Percentiles rank a stretch among this genome's conserved stretches.
Evolutionary conservation across 768 basidiomycete genomes (phyloP).

Genomic region (Lactarius trivialis): DNA sequence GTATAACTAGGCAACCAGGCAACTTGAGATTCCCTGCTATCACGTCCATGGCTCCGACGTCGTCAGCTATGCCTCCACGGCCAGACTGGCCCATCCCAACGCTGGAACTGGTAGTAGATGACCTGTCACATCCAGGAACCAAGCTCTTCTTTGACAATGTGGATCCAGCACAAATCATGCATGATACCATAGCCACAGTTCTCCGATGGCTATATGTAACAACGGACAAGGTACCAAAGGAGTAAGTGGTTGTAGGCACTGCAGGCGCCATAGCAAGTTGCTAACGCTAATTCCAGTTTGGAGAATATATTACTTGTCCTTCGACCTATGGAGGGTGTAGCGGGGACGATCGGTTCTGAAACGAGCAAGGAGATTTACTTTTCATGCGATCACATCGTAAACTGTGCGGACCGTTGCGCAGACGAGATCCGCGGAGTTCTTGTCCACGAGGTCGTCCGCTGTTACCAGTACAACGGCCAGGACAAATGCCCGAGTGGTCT

Average conservation of each 20-base stretch:
- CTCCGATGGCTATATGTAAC: conserved; percentile 19
- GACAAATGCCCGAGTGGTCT: conserved; percentile 62
- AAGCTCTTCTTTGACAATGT: conserved; percentile 46
- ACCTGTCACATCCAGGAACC: conserved; percentile 49
- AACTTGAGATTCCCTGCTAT: no score
- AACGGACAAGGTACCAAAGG: conserved; percentile 18
- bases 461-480: conserved; percentile 61
- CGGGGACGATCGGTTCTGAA: conserved; percentile 52
- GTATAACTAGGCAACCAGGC: no score
- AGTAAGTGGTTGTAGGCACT: conserved; percentile 9
- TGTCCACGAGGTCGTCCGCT: conserved; percentile 72
- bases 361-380: conserved; percentile 69
- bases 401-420: conserved; percentile 35
- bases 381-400: conserved; percentile 56
- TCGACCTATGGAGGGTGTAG: conserved; percentile 62
- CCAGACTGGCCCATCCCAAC: conserved; percentile 45
- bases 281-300: conserved; percentile 7
- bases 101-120: conserved; percentile 46
- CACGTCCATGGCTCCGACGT: background rate
- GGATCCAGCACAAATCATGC: conserved; percentile 35
- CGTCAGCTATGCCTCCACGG: conserved; percentile 17
- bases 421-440: conserved; percentile 70
- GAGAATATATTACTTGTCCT: conserved; percentile 51
- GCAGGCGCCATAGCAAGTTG: background rate
- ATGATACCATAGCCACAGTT: conserved; percentile 27